These are phyloP conservation scores for Pelargonium nanum DNA, from an alignment of 345 rosid genomes.

Conservation along the genomic window DNA sequence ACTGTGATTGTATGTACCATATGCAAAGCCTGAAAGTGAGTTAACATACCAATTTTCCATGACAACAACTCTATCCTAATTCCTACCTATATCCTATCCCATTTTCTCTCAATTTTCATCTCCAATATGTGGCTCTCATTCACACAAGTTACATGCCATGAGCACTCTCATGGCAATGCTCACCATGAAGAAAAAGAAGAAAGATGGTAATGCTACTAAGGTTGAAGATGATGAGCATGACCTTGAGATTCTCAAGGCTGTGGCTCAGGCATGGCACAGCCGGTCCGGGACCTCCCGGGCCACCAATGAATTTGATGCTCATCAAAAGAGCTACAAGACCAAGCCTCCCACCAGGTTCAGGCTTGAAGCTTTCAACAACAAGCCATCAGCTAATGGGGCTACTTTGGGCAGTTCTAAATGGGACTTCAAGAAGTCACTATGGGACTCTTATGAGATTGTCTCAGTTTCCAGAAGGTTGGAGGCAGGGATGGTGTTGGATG, in stretches of 20 bases:
- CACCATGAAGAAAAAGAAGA: conserved; percentile 39
- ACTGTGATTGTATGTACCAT: too few relatives aligned
- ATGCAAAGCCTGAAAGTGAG: neutral
- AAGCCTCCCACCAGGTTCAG: conserved; percentile 58
- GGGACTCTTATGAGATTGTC: conserved; percentile 78
- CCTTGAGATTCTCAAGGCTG: conserved; percentile 67
- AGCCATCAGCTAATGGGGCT: neutral
- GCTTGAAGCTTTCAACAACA: conserved; percentile 37
- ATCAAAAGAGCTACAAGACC: conserved; percentile 26
- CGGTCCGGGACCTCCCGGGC: conserved; percentile 34
- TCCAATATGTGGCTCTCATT: conserved; percentile 17
- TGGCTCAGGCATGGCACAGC: conserved; percentile 79
- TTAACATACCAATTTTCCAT: neutral
- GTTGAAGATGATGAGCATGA: conserved; percentile 23
- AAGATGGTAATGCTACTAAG: conserved; percentile 1
- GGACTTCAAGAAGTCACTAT: conserved; percentile 65
- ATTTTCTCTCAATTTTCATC: too few relatives aligned
- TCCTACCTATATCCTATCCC: too few relatives aligned
- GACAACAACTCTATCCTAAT: neutral
- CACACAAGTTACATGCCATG: conserved; percentile 3
- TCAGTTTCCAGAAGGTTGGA: conserved; percentile 48
- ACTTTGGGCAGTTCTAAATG: conserved; percentile 16
- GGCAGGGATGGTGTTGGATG: conserved; percentile 33
- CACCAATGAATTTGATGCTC: conserved; percentile 45
- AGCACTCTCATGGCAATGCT: too few relatives aligned